Percentiles rank a stretch among this genome's conserved stretches.
Evolutionary conservation across 1,284 basidiomycete species (phyloP).

Genomic region (Moesziomyces sp.): DNA sequence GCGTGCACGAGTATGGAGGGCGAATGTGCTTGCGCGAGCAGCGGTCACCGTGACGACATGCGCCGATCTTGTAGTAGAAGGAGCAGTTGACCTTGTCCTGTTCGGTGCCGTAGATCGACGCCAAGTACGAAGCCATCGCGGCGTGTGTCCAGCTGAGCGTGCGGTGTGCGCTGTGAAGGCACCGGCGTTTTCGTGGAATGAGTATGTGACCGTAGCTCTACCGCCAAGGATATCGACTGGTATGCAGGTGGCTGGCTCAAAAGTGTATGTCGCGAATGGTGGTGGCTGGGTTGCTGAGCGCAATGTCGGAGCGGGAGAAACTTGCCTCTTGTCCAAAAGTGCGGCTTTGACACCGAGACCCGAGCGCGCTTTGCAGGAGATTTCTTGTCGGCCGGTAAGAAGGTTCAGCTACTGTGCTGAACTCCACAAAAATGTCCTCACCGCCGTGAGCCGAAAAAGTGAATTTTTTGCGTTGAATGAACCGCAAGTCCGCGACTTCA

Average conservation of each 20-base stretch:
- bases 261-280: neutral
- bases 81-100: conserved; percentile 94
- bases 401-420: neutral
- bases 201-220: no score
- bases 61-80: conserved; percentile 97
- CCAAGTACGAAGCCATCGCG: conserved; percentile 51
- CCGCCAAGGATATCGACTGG: no score
- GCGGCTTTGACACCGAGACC: conserved; percentile 13
- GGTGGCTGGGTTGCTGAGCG: conserved; percentile 15
- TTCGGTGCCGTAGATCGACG: conserved; percentile 71
- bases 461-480: neutral
- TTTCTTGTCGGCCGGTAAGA: conserved; percentile 27
- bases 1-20: conserved; percentile 96
- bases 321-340: conserved; percentile 23
- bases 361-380: neutral
- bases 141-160: neutral
- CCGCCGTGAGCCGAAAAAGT: neutral
- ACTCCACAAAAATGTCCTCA: conserved; percentile 12
- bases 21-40: conserved; percentile 97
- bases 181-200: no score
- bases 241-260: no score
- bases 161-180: no score
- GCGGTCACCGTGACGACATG: conserved; percentile 93
- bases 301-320: neutral
- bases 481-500: neutral